Percentiles rank a stretch among this genome's conserved stretches.
These are phyloP conservation scores for Suhomyces yuchorum DNA, from an alignment of 1,139 yeast species.

Conservation along the genomic window DNA sequence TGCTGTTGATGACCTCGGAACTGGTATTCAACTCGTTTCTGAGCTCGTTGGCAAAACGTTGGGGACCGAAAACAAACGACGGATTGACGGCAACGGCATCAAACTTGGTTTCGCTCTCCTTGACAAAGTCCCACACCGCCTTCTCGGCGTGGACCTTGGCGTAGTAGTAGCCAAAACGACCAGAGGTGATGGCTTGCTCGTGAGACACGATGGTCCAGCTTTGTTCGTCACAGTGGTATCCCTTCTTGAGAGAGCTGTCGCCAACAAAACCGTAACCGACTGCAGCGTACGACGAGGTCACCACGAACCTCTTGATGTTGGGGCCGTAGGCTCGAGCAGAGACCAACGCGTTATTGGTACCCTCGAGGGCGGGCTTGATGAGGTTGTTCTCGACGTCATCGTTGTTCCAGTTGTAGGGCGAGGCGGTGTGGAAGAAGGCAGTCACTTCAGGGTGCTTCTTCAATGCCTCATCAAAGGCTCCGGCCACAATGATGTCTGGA, in stretches of 20 bases:
- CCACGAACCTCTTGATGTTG: slow-evolving; percentile 2
- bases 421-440: slow-evolving; percentile 3
- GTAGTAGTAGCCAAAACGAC: background rate
- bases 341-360: slow-evolving; percentile 2
- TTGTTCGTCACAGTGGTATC: background rate
- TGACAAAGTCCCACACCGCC: background rate
- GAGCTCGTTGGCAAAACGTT: background rate
- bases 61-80: background rate
- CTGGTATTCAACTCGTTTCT: background rate
- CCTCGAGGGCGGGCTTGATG: background rate
- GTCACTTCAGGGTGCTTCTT: background rate
- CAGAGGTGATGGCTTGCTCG: background rate
- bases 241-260: background rate
- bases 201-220: background rate
- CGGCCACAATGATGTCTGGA: slow-evolving; percentile 17
- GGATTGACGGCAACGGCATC: slow-evolving; percentile 1
- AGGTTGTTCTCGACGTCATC: slow-evolving; percentile 1
- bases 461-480: slow-evolving; percentile 3
- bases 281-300: slow-evolving; percentile 1
- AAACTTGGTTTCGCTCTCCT: background rate
- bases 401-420: background rate
- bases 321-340: background rate
- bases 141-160: background rate
- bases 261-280: background rate
- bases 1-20: slow-evolving; percentile 1